phyloP scores from a whole-genome alignment of 78 protist genomes.

The Dictyostelium intermedium region DNA sequence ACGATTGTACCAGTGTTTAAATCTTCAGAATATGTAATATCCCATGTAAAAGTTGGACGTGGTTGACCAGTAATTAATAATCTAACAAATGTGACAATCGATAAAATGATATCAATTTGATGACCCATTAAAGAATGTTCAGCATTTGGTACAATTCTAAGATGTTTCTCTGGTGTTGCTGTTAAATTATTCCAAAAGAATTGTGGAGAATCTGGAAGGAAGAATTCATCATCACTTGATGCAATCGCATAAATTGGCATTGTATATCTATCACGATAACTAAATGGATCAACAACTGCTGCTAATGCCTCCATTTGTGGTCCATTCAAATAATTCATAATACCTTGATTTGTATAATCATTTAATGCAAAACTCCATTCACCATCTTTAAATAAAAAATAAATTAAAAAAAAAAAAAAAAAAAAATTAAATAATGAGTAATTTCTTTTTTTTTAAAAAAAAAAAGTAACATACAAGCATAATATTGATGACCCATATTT shows the following conservation, averaged over 20 bases:
- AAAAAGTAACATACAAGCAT: slow-evolving; percentile 7
- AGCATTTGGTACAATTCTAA: slow-evolving; percentile 78
- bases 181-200: slow-evolving; percentile 51
- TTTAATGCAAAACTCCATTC: slow-evolving; percentile 63
- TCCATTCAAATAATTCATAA: slow-evolving; percentile 51
- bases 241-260: slow-evolving; percentile 53
- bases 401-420: too few relatives aligned
- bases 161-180: slow-evolving; percentile 44
- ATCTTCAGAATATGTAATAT: background rate
- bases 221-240: slow-evolving; percentile 82
- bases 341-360: slow-evolving; percentile 60
- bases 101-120: slow-evolving; percentile 56
- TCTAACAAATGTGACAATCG: slow-evolving; percentile 40
- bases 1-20: slow-evolving; percentile 41
- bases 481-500: slow-evolving; percentile 64
- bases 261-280: slow-evolving; percentile 64
- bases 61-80: background rate
- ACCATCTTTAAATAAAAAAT: slow-evolving; percentile 14
- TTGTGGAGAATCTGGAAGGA: slow-evolving; percentile 55
- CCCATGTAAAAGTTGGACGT: slow-evolving; percentile 49
- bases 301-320: slow-evolving; percentile 38
- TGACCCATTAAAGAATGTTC: slow-evolving; percentile 81
- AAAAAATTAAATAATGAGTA: too few relatives aligned
- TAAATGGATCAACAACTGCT: slow-evolving; percentile 67
- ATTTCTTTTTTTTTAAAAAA: too few relatives aligned